These are phyloP conservation scores for Rauvolfia tetraphylla DNA, from an alignment of 257 asterid genomes.

Conservation along the genomic window DNA sequence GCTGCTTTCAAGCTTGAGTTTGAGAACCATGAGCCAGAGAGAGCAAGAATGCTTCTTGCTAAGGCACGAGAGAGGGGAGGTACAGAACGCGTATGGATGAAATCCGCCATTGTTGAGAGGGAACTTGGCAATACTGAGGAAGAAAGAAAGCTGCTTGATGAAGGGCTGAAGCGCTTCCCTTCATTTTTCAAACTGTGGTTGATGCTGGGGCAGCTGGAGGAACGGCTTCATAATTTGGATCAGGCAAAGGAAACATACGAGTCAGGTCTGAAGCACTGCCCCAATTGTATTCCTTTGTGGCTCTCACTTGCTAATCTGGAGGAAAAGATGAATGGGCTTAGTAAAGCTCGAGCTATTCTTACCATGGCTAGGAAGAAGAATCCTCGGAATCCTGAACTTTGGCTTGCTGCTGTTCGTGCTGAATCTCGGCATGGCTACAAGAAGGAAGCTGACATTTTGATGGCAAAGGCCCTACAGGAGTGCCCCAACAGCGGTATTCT, in stretches of 20 bases:
- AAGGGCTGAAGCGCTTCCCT: constrained; percentile 70
- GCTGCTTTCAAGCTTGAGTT: constrained; percentile 98
- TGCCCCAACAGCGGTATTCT: constrained; percentile 80
- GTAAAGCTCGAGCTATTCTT: constrained; percentile 78
- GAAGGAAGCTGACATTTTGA: constrained; percentile 73
- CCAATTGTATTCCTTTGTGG: constrained; percentile 69
- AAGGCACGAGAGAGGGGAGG: constrained; percentile 93
- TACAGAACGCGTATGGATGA: constrained; percentile 96
- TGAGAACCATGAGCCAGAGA: constrained; percentile 88
- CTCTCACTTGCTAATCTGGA: constrained; percentile 78
- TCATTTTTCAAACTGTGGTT: constrained; percentile 81
- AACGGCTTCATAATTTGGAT: constrained; percentile 55
- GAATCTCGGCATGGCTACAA: constrained; percentile 71
- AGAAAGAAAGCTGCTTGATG: constrained; percentile 75
- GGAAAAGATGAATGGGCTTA: constrained; percentile 64
- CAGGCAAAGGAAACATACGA: constrained; percentile 64
- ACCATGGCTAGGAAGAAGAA: constrained; percentile 82
- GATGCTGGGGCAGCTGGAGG: constrained; percentile 93
- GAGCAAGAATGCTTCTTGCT: constrained; percentile 85
- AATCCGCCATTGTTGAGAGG: constrained; percentile 90
- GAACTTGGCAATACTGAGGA: constrained; percentile 70
- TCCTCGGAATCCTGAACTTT: constrained; percentile 69
- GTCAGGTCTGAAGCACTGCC: constrained; percentile 65
- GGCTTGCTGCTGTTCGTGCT: constrained; percentile 91
- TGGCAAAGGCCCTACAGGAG: constrained; percentile 94